These are phyloP conservation scores for Stellera chamaejasme DNA, from an alignment of 345 rosid species.

Conservation along the genomic window DNA sequence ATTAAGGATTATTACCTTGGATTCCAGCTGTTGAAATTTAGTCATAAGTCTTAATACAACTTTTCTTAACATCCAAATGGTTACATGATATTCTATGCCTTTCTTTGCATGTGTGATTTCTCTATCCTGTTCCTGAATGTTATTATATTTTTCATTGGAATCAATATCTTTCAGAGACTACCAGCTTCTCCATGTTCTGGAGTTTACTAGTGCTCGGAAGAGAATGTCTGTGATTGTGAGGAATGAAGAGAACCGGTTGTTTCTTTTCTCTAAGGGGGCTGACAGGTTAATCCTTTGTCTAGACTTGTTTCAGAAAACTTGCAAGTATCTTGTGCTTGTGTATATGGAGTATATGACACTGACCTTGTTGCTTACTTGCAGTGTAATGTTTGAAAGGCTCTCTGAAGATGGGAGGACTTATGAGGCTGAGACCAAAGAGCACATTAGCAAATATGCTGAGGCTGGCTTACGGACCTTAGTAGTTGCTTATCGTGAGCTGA, in stretches of 20 bases:
- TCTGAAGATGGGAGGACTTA: conserved; percentile 30
- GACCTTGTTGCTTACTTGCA: conserved; percentile 9
- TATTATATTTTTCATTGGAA: conserved; percentile 4
- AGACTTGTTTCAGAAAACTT: not conserved
- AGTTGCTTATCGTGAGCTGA: conserved; percentile 56
- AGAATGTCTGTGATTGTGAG: conserved; percentile 79
- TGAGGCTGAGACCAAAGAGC: conserved; percentile 47
- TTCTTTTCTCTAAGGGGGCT: conserved; percentile 75
- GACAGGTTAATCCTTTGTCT: conserved; percentile 47
- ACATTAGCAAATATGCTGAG: conserved; percentile 45
- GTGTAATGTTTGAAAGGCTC: conserved; percentile 67
- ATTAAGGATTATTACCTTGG: too few relatives aligned
- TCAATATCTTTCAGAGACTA: conserved; percentile 36
- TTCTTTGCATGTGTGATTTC: not conserved
- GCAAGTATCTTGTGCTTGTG: not conserved
- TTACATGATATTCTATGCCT: not conserved
- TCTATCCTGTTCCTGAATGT: not conserved
- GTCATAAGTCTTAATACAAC: not conserved
- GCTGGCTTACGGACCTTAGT: conserved; percentile 66
- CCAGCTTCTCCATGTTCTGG: conserved; percentile 64
- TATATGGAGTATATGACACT: conserved; percentile 1
- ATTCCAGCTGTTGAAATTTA: not conserved
- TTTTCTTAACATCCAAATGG: not conserved
- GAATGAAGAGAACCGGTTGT: conserved; percentile 34
- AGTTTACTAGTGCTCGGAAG: conserved; percentile 71